Evolutionary conservation across 1,284 basidiomycete species (phyloP), one percentile per base, ranked within the genome.

Genomic region (Microbotryomycetes sp.): DNA sequence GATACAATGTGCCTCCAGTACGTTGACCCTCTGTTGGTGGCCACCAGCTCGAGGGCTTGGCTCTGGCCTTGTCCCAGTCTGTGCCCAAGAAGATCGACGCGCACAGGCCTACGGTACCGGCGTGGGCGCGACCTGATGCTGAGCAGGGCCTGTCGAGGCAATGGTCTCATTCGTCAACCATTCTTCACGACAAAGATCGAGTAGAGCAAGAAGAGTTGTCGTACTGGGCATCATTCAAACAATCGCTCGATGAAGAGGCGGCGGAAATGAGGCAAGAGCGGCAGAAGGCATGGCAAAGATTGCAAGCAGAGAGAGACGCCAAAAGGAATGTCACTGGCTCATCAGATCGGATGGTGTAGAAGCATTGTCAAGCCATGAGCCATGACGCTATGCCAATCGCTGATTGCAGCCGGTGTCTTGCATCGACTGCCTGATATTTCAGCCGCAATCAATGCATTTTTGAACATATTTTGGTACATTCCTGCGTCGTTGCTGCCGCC

Each of bases 171-270:
- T n/a, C n/a, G n/a, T n/a, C n/a, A n/a, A n/a, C n/a, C n/a, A n/a
- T n/a, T n/a, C n/a, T n/a, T n/a, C 11, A 41, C 18, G 35, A 41
- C 18, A 18, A 41, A 41, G 18, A 41, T 11, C 11, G 18, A 41
- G 9, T 18, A 41, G 35, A 41, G 35, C 11, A 24, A n/a, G 61
- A 66, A n/a, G 66, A 60, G 28, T 23, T 62, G 52, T 57, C 54
- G 11, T 68, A 68, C 46, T 68, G 64, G 64, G 35, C 45, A 1
- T 45, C 50, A 15, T 45, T 68, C 15, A 66, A 66, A 52, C 57
- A 61, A 53, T 60, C 59, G 51, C 52, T 68, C 4, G 66, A 68
- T 31, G 45, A 55, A 6, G 66, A 68, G 52, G 66, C 66, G 5
- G 63, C 57, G 29, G 66, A 66, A 52, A 24, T 27, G 11, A 27